Conservation (phyloP, 1,284 basidiomycete species). For the Pulchroboletus neoregius region DNA sequence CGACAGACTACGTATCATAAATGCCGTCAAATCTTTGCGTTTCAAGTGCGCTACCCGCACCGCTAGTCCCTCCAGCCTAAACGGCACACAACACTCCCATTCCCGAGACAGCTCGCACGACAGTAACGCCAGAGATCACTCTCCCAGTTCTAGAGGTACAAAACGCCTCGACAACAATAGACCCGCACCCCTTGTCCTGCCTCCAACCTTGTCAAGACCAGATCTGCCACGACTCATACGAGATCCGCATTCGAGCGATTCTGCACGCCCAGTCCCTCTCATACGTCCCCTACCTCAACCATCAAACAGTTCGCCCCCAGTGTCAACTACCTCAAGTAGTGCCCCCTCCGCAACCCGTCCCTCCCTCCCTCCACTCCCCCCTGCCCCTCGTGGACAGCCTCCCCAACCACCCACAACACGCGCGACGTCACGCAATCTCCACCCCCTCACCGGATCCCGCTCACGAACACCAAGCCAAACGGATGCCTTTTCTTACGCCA, state of each 20-base stretch:
- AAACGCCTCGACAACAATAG: conserved; percentile 51
- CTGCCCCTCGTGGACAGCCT: conserved; percentile 59
- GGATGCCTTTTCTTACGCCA: conserved; percentile 49
- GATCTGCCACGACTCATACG: conserved; percentile 67
- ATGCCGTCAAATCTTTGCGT: conserved; percentile 77
- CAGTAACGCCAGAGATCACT: conserved; percentile 21
- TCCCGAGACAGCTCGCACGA: conserved; percentile 22
- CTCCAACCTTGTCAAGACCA: conserved; percentile 41
- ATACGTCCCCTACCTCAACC: conserved; percentile 47
- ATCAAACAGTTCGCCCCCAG: conserved; percentile 26
- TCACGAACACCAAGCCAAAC: conserved; percentile 56
- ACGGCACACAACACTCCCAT: conserved; percentile 4
- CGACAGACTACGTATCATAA: conserved; percentile 81
- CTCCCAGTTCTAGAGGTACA: conserved; percentile 31
- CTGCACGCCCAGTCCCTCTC: conserved; percentile 36
- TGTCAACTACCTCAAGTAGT: conserved; percentile 32
- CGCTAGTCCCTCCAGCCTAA: conserved; percentile 18
- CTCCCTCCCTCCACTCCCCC: conserved; percentile 62
- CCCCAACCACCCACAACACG: conserved; percentile 49
- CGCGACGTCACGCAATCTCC: conserved; percentile 22
- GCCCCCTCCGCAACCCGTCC: conserved; percentile 38
- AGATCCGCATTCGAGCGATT: conserved; percentile 53
- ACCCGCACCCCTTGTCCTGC: conserved; percentile 66
- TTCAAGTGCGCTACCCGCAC: conserved; percentile 45
- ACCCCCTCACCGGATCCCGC: conserved; percentile 28